Base-by-base conservation (phyloP, 306 rosid species). In the Mimosa pudica region DNA sequence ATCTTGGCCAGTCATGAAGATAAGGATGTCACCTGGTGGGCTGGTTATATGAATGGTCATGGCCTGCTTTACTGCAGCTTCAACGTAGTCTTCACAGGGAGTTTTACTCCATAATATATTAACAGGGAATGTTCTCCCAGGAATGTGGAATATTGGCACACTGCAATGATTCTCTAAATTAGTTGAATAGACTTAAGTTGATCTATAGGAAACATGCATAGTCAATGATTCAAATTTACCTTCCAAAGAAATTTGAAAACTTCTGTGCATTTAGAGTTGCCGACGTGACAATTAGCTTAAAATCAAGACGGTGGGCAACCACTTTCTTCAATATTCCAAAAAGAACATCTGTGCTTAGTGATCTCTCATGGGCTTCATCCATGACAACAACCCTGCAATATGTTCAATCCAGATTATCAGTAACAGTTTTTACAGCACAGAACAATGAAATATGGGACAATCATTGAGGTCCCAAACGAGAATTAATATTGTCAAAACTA, bases 311-410 rank as follows among this genome's bases (percentile, higher is more conserved):
- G 62, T 85, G 94, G 48, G 96, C 98, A 81, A 95, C 99, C 80
- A 95, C 99, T 80, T 93, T 93, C 84, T 95, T 95, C 80, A 95
- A 84, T 81, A 95, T 95, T 78, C 98, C 98, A 78, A 93, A 95
- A 71, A 95, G 96, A 73, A 95, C 98, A 77, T 95, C 98, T 1
- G 98, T 95, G 87, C 70, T 95, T 18, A 95, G 88, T 54, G 98
- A 95, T 82, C 98, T 89, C 85, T 95, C 98, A 45, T 95, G 98
- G 80, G 98, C 98, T 88, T 95, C 98, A 46, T 95, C 98, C 98
- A 95, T 95, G 83, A 95, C 98, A 84, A 95, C 77, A 74, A 95
- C 92, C 84, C 98, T 95, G 90, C 68, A 87, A 87, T 41, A 82
- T 77, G 77, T 78, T 77, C 16, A 75, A 79, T 70, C 8, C 13